Evolutionary conservation across 305 asterid genomes (phyloP).

Genomic region (Plantago lanceolata): DNA sequence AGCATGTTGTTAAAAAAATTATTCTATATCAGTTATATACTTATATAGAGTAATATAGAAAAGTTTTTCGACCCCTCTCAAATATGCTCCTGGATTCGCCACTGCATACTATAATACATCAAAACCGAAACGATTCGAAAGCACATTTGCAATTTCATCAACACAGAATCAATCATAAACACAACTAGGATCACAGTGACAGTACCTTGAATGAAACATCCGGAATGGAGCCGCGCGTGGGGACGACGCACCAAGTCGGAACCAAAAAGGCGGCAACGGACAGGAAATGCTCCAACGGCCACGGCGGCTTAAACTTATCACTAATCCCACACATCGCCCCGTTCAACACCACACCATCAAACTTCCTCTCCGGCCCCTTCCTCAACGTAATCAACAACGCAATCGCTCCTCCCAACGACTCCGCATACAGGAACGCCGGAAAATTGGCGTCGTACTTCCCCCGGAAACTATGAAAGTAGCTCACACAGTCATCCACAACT

Average conservation of each 20-base stretch:
- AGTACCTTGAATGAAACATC: conserved; percentile 58
- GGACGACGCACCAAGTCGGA: conserved; percentile 83
- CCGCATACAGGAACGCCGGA: conserved; percentile 75
- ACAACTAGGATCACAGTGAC: not conserved
- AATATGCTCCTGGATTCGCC: too few species aligned
- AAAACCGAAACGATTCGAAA: not conserved
- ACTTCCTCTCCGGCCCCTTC: conserved; percentile 44
- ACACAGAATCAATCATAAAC: conserved; percentile 1
- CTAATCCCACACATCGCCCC: conserved; percentile 96
- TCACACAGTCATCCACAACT: conserved; percentile 69
- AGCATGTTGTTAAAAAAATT: too few species aligned
- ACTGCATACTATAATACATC: too few species aligned
- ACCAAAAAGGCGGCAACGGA: conserved; percentile 57
- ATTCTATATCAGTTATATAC: too few species aligned
- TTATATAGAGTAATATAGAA: too few species aligned
- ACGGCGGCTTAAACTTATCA: conserved; percentile 79
- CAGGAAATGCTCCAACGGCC: conserved; percentile 91
- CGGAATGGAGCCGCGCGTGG: conserved; percentile 75
- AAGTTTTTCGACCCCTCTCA: too few species aligned
- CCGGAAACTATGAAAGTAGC: conserved; percentile 52
- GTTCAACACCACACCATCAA: conserved; percentile 75
- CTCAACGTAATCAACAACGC: conserved; percentile 61
- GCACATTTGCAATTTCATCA: conserved; percentile 21
- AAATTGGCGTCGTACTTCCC: conserved; percentile 34
- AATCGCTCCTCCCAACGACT: conserved; percentile 88